Evolutionary conservation across 1,284 basidiomycete species (phyloP).

Genomic region (Peniophora sp.): DNA sequence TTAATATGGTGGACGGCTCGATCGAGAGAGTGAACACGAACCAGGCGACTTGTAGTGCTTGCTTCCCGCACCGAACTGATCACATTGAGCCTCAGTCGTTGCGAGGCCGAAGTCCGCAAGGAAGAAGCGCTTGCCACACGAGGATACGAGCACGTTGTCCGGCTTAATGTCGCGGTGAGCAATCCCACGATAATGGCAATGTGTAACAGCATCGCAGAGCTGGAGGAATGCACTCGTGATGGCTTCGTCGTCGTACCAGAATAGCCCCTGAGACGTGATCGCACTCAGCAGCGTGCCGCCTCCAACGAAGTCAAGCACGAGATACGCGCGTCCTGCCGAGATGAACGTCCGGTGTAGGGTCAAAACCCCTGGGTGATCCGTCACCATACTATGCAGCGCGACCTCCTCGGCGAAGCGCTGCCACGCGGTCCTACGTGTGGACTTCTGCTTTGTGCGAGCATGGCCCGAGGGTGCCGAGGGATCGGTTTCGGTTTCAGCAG

Average conservation of each 20-base stretch:
- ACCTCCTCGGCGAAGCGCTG: not conserved
- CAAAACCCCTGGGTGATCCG: not conserved
- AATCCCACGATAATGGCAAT: not conserved
- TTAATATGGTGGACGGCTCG: not conserved
- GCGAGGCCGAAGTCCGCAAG: slow-evolving; percentile 1
- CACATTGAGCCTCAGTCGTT: not conserved
- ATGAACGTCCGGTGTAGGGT: not conserved
- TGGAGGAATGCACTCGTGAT: not conserved
- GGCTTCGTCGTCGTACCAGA: not conserved
- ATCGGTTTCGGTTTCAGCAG: not conserved
- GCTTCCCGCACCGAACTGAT: slow-evolving; percentile 1
- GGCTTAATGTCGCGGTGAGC: slow-evolving; percentile 1
- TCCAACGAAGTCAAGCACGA: not conserved
- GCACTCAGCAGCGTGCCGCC: not conserved
- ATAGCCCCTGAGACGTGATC: not conserved
- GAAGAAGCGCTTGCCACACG: not conserved
- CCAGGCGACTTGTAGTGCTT: slow-evolving; percentile 1
- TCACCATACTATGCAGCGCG: not conserved
- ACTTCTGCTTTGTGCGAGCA: not conserved
- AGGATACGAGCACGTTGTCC: not conserved
- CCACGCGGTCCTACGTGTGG: not conserved
- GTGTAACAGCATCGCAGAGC: not conserved
- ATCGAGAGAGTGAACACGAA: not conserved
- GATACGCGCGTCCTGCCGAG: not conserved
- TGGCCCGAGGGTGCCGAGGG: not conserved